phyloP scores from a whole-genome alignment of 116 monocot species.

The Phalaenopsis hybrid region DNA sequence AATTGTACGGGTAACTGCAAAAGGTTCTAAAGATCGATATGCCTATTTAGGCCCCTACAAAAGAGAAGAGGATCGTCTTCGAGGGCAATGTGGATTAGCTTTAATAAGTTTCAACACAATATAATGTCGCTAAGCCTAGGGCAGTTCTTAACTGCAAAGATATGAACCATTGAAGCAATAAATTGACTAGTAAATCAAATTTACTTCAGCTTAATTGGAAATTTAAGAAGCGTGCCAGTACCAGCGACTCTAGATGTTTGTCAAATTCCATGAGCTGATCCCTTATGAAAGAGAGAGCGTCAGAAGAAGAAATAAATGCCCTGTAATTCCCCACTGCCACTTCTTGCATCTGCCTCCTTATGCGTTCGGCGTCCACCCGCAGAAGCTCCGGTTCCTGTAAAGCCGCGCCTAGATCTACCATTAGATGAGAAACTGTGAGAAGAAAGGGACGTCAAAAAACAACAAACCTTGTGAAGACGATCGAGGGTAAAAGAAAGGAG shows the following conservation, averaged over 20 bases:
- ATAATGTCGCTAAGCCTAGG: not conserved
- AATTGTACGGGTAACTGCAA: not conserved
- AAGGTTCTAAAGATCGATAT: not conserved
- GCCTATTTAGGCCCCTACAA: not conserved
- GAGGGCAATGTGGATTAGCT: not conserved
- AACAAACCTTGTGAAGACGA: slow-evolving; percentile 77
- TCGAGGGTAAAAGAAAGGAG: slow-evolving; percentile 99
- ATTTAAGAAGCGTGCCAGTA: slow-evolving; percentile 12
- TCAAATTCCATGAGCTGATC: slow-evolving; percentile 64
- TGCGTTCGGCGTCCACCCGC: slow-evolving; percentile 86
- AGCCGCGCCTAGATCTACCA: not conserved
- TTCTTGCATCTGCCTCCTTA: slow-evolving; percentile 97
- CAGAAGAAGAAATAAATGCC: slow-evolving; percentile 79
- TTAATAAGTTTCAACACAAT: not conserved
- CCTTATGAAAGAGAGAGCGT: slow-evolving; percentile 66
- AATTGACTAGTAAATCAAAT: not conserved
- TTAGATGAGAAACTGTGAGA: not conserved
- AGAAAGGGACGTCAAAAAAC: not conserved
- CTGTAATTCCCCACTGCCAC: slow-evolving; percentile 96
- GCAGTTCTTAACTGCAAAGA: not conserved
- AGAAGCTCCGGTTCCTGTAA: slow-evolving; percentile 93
- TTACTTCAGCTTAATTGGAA: not conserved
- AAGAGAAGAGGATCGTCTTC: not conserved
- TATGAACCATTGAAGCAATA: not conserved
- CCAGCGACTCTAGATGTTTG: slow-evolving; percentile 74